Evolutionary conservation across 2,329 filamentous ascomycete species (phyloP), one percentile per base, ranked within the genome.

Genomic region (Amauroascus niger): DNA sequence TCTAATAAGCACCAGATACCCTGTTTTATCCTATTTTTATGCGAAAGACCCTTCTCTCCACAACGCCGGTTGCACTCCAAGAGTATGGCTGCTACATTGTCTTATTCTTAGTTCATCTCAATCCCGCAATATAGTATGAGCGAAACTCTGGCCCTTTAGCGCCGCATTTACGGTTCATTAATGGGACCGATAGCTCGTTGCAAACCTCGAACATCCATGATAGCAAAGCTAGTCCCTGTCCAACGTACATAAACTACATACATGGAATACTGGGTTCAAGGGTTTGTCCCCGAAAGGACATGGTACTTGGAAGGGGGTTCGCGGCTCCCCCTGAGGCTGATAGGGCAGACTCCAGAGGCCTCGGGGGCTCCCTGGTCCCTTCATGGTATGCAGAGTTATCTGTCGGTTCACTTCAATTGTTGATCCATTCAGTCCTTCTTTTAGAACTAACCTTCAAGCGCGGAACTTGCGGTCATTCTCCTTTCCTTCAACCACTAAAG

Each of bases 321-420:
- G 33, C 39, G 14, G 13, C 28, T 52, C 39, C 49, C n/a, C 39
- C 30, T 52, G 49, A 45, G 40, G 32, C 40, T 45, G 49, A 52
- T 52, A 52, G 40, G 49, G 49, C 49, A 45, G 49, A 45, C 35
- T 14, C n/a, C n/a, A n/a, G n/a, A n/a, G n/a, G n/a, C 7, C 14
- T 26, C 49, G 18, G 35, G 49, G 49, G 16, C 5, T 45, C 40
- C 40, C 49, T 26, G 6, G 28, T 14, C 39, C 9, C 14, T 33
- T 33, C 18, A 43, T 24, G 40, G 40, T 43, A 24, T 43, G 40
- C 35, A 32, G 30, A 32, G 11, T n/a, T 8, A 22, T 35, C 14
- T 18, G 16, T 16, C 28, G 16, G 22, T 43, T 40, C 39, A 33
- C 20, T 33, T 37, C 33, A 30, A 40, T 20, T 44, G 49, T 44